Conservation (phyloP, 2,329 filamentous ascomycete species). For the Arthrobotrys megalospora region DNA sequence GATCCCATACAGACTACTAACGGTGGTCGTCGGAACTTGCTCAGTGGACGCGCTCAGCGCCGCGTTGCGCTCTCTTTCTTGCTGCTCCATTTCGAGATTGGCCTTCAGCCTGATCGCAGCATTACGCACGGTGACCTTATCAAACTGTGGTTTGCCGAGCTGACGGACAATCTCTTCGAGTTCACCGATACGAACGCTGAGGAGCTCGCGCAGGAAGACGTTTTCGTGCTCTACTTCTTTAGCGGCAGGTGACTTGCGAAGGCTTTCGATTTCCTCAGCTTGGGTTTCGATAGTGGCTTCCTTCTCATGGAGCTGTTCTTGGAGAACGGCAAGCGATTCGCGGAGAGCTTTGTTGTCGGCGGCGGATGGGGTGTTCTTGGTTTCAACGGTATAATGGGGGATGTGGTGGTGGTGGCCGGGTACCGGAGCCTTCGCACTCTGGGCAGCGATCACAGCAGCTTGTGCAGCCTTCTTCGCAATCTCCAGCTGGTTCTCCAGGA, state of each 20-base stretch:
- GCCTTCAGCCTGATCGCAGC: constrained; percentile 93
- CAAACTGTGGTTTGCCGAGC: constrained; percentile 80
- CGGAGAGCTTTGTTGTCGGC: constrained; percentile 90
- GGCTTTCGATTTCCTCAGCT: constrained; percentile 77
- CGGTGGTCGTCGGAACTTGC: constrained; percentile 44
- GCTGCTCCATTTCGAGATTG: constrained; percentile 97
- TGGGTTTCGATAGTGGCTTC: constrained; percentile 91
- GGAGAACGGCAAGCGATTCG: constrained; percentile 94
- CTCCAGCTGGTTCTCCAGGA: constrained; percentile 91
- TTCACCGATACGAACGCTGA: constrained; percentile 90
- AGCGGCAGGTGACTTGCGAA: constrained; percentile 85
- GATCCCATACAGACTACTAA: constrained; percentile 50
- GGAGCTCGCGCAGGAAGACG: constrained; percentile 91
- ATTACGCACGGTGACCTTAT: constrained; percentile 85
- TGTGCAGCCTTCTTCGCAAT: constrained; percentile 89
- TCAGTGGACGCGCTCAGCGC: constrained; percentile 40
- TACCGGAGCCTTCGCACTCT: constrained; percentile 68
- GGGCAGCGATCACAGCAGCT: constrained; percentile 83
- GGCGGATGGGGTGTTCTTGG: constrained; percentile 68
- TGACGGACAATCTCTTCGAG: constrained; percentile 90
- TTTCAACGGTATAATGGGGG: constrained; percentile 62
- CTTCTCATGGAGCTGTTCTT: constrained; percentile 95
- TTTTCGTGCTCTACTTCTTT: constrained; percentile 95
- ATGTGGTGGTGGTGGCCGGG: constrained; percentile 20
- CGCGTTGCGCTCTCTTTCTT: constrained; percentile 83